phyloP scores from a whole-genome alignment of 169 alveolate species.

The Eimeria zaria region DNA sequence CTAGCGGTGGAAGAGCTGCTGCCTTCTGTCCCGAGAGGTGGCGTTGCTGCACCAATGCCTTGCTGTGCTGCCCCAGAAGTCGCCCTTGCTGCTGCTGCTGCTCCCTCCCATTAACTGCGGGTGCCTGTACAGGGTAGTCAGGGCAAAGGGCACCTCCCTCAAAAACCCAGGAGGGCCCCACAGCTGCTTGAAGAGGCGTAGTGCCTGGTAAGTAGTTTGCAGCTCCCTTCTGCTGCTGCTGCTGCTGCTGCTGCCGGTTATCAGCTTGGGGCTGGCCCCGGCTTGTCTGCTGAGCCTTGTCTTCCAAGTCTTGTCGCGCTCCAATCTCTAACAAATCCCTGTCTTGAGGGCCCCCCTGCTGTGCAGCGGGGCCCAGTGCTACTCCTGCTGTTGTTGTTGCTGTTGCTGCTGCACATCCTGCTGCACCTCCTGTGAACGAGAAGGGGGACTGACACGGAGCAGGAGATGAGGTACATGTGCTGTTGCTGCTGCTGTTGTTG shows the following conservation, averaged over 20 bases:
- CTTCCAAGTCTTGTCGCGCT: not conserved
- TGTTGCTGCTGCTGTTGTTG: slow-evolving; percentile 68
- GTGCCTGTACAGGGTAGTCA: slow-evolving; percentile 56
- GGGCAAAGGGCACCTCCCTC: slow-evolving; percentile 40
- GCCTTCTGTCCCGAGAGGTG: slow-evolving; percentile 26
- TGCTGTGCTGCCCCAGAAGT: slow-evolving; percentile 44
- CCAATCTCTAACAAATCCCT: not conserved
- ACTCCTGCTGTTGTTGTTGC: not conserved
- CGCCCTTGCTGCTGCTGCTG: slow-evolving; percentile 72
- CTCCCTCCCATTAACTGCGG: slow-evolving; percentile 10
- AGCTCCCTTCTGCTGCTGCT: slow-evolving; percentile 16
- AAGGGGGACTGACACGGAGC: slow-evolving; percentile 71
- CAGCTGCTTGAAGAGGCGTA: not conserved
- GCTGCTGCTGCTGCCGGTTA: slow-evolving; percentile 40
- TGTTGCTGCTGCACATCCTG: slow-evolving; percentile 1
- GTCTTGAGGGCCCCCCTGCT: slow-evolving; percentile 7
- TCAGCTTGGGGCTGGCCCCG: slow-evolving; percentile 20
- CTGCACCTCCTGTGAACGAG: slow-evolving; percentile 24
- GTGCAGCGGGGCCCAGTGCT: not conserved
- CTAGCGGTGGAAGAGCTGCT: slow-evolving; percentile 27
- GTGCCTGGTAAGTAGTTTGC: slow-evolving; percentile 8
- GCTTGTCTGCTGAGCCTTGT: not conserved
- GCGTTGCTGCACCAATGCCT: slow-evolving; percentile 38
- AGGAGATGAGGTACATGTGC: slow-evolving; percentile 70
- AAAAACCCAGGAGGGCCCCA: slow-evolving; percentile 47